Evolutionary conservation across 768 basidiomycete species (phyloP).

Genomic region (Tremella yokohamensis): DNA sequence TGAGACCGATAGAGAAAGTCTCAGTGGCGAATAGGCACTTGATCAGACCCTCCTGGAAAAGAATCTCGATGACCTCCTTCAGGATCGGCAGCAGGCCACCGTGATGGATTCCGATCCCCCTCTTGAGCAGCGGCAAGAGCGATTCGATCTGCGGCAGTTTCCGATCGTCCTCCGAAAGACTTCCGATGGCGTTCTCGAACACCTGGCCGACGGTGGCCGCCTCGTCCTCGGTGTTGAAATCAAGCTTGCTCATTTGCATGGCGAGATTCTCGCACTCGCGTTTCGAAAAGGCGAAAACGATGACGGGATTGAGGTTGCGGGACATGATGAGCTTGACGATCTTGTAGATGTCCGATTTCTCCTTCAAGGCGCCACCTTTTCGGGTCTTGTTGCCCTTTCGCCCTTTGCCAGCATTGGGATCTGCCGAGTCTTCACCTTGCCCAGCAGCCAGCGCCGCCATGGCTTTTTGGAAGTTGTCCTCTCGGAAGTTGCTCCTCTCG

Average conservation of each 20-base stretch:
- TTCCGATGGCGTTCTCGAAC: constrained; percentile 91
- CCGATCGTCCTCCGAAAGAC: constrained; percentile 78
- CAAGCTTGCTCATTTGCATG: constrained; percentile 85
- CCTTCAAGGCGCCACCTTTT: constrained; percentile 88
- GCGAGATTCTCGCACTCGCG: constrained; percentile 94
- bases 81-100: constrained; percentile 94
- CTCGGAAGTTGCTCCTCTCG: constrained; percentile 92
- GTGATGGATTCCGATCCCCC: constrained; percentile 97
- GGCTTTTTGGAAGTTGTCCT: constrained; percentile 95
- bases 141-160: constrained; percentile 89
- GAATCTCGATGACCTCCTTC: constrained; percentile 97
- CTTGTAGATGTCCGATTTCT: constrained; percentile 82
- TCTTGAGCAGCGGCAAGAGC: constrained; percentile 83
- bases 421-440: constrained; percentile 87
- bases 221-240: constrained; percentile 90
- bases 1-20: constrained; percentile 64
- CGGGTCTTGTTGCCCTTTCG: constrained; percentile 88
- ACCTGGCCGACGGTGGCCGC: constrained; percentile 79
- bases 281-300: constrained; percentile 97
- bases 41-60: constrained; percentile 96
- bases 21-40: constrained; percentile 98
- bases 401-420: constrained; percentile 76
- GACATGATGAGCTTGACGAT: constrained; percentile 98
- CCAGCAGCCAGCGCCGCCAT: constrained; percentile 88
- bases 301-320: constrained; percentile 96